Base-by-base conservation (phyloP, 2,329 filamentous ascomycete genomes). In the Cadophora malorum region DNA sequence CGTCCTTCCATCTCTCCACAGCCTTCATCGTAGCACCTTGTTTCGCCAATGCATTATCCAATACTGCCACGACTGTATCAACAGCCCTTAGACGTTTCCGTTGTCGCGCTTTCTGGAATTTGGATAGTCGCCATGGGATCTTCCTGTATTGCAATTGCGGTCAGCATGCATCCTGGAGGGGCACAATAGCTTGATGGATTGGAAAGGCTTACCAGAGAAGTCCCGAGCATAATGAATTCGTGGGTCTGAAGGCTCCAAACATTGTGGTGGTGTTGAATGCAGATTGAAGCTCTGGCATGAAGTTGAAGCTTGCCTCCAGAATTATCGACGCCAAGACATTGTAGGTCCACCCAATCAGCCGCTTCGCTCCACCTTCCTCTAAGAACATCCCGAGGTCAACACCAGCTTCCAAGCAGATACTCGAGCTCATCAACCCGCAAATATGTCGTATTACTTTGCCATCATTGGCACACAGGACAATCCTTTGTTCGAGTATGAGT, bases 361-460 rank as follows among this genome's bases (percentile, higher is more conserved):
- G 33, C 70, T 56, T 69, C 70, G 10, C 38, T 56, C 60, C 49
- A 58, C 53, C 62, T 63, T 63, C 47, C 58, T 63, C 67, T 58
- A 45, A 33, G 38, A 50, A 69, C 52, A 52, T 12, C n/a, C n/a
- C n/a, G n/a, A n/a, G n/a, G n/a, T n/a, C 65, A 63, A 63, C 63
- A 64, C 56, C 59, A 64, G 38, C 64, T 56, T 56, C 55, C 47
- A 63, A 41, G 55, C 52, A 35, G 49, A 47, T 19, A n/a, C 21
- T 33, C 14, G 19, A 56, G 12, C 31, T 35, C 28, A 19, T 7
- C 35, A 19, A 58, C 55, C 45, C 53, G 35, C 56, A 33, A 66
- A 84, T 72, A 98, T 98, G 96, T 97, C 94, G 69, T 99, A 98
- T 86, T 97, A 97, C 84, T 98, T 99, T 82, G 92, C 92, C 78